Evolutionary conservation across 371 early-diverging fungal species (phyloP).

Genomic region (Lichtheimia corymbifera): DNA sequence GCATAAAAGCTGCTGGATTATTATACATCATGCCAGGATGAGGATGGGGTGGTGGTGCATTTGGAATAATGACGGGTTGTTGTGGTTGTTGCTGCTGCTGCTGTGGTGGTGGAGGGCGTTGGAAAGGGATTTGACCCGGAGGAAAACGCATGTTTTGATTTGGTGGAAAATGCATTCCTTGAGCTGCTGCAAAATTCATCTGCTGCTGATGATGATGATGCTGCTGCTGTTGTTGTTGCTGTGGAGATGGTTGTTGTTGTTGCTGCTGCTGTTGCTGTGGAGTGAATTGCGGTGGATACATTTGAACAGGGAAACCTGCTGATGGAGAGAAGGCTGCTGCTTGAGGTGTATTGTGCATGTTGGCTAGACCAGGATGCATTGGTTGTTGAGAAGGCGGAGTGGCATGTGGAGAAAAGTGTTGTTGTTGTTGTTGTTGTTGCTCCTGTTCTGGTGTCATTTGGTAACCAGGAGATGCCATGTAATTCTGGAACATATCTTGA

Average conservation of each 20-base stretch:
- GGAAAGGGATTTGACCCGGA: conserved; percentile 15
- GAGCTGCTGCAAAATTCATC: conserved; percentile 14
- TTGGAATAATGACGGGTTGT: conserved; percentile 7
- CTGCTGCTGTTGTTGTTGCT: conserved; percentile 24
- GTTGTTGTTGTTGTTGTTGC: conserved; percentile 22
- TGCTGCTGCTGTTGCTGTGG: conserved; percentile 25
- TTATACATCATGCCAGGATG: conserved; percentile 29
- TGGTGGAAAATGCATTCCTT: conserved; percentile 14
- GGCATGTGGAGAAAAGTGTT: background rate
- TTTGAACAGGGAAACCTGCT: conserved; percentile 15
- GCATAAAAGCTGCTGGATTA: conserved; percentile 23
- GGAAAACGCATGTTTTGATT: conserved; percentile 16
- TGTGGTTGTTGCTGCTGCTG: conserved; percentile 11
- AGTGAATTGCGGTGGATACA: conserved; percentile 22
- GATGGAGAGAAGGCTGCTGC: conserved; percentile 7
- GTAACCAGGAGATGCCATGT: conserved; percentile 22
- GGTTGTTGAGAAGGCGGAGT: conserved; percentile 15
- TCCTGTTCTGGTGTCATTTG: conserved; percentile 18
- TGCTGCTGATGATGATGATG: conserved; percentile 17
- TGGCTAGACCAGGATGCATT: conserved; percentile 19
- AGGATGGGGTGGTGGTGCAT: background rate
- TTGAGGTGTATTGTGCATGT: conserved; percentile 12
- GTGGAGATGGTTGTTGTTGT: conserved; percentile 17
- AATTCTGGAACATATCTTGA: conserved; percentile 26
- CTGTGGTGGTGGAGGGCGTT: conserved; percentile 13